These are phyloP conservation scores for Ganoderma multipileum DNA, from an alignment of 1,284 basidiomycete species.

Conservation along the genomic window DNA sequence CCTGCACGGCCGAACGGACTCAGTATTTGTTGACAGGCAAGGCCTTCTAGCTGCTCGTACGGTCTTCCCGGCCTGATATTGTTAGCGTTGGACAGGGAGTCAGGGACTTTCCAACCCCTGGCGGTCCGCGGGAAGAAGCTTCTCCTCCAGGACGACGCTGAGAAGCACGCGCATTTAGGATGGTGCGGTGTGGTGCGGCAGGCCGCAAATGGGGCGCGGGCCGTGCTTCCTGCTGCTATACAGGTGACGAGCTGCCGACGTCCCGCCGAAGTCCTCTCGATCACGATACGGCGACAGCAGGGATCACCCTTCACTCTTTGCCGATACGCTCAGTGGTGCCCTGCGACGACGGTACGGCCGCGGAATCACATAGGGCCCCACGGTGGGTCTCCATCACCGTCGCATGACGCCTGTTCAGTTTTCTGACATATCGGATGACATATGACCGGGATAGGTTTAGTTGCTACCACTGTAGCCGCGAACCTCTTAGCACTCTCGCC, in stretches of 20 bases:
- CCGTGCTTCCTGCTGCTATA: not conserved
- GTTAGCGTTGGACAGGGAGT: not conserved
- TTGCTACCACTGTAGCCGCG: not conserved
- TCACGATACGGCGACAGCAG: not conserved
- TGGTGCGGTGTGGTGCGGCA: not conserved
- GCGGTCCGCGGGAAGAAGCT: constrained; percentile 1
- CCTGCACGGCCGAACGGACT: not conserved
- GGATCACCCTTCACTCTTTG: not conserved
- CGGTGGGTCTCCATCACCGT: not conserved
- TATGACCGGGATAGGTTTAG: not conserved
- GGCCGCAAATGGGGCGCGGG: not conserved
- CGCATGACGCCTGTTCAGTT: not conserved
- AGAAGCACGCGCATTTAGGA: not conserved
- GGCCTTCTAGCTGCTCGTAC: not conserved
- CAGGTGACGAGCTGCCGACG: not conserved
- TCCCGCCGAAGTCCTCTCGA: not conserved
- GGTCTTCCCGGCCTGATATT: not conserved
- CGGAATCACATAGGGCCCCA: not conserved
- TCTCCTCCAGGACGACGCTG: not conserved
- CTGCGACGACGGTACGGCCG: not conserved
- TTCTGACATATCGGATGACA: not conserved
- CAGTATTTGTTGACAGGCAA: not conserved
- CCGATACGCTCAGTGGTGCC: not conserved
- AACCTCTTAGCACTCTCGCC: not conserved
- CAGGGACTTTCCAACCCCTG: not conserved